Conservation (phyloP, 768 basidiomycete species). For the Trametes villosa region DNA sequence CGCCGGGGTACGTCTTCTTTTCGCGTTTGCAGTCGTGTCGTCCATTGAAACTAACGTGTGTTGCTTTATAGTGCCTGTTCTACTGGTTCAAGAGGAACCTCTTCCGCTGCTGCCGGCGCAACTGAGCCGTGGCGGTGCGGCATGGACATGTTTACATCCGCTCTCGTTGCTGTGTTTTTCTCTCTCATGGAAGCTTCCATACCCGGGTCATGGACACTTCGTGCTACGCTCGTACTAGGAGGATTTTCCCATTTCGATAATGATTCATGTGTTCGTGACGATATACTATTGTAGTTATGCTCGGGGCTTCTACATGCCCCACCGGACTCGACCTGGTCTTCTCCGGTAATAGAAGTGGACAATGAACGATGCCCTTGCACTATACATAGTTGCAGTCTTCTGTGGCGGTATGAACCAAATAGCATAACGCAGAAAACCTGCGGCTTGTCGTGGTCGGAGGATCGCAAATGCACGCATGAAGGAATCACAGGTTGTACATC, state of each 20-base stretch:
- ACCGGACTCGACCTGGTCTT: background rate
- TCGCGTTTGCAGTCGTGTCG: background rate
- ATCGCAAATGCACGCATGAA: too few relatives aligned
- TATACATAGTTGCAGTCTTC: too few relatives aligned
- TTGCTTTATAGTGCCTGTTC: conserved; percentile 62
- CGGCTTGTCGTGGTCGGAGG: too few relatives aligned
- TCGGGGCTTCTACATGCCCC: conserved; percentile 8
- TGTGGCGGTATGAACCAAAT: too few relatives aligned
- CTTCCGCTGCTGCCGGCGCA: conserved; percentile 80
- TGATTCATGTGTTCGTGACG: conserved; percentile 13
- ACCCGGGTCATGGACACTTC: conserved; percentile 20
- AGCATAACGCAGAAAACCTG: too few relatives aligned
- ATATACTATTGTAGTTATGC: conserved; percentile 16
- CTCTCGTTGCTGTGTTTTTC: conserved; percentile 13
- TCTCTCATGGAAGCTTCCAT: conserved; percentile 12
- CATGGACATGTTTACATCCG: background rate
- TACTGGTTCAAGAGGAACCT: conserved; percentile 86
- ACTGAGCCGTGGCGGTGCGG: conserved; percentile 42
- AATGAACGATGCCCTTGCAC: background rate
- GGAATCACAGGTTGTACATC: background rate
- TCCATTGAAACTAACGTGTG: background rate
- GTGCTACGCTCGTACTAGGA: conserved; percentile 14
- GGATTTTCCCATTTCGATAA: background rate
- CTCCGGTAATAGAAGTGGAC: conserved; percentile 10
- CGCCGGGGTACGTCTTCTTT: conserved; percentile 59